Conservation (phyloP, 441 rosid species). For the Brassica balearica region DNA sequence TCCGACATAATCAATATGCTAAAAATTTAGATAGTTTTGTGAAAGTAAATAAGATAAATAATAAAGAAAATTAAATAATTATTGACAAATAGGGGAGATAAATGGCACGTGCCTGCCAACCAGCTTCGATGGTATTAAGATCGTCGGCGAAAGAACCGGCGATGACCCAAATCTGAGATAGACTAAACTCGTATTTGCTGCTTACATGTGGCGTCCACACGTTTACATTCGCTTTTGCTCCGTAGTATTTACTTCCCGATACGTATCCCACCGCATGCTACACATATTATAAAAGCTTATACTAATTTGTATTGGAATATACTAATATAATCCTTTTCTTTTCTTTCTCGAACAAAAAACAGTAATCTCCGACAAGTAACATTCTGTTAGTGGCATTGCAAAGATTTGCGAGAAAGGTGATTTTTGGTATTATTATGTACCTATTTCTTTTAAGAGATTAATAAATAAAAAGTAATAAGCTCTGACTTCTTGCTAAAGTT, state of each 20-base stretch:
- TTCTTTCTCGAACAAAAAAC: slow-evolving; percentile 55
- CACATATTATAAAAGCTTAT: background rate
- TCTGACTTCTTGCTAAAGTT: slow-evolving; percentile 59
- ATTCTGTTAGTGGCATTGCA: slow-evolving; percentile 62
- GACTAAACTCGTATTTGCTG: slow-evolving; percentile 89
- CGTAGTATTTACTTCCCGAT: slow-evolving; percentile 82
- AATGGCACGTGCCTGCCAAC: slow-evolving; percentile 88
- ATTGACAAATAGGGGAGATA: background rate
- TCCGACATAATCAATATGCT: background rate
- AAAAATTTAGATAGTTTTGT: background rate
- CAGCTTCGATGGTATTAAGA: slow-evolving; percentile 98
- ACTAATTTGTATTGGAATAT: background rate
- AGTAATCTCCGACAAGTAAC: slow-evolving; percentile 59
- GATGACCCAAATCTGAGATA: slow-evolving; percentile 97
- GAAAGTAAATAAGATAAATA: background rate
- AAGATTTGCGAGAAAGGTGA: slow-evolving; percentile 51
- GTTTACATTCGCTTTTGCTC: slow-evolving; percentile 93
- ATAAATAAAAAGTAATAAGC: slow-evolving; percentile 46
- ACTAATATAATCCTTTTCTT: slow-evolving; percentile 44
- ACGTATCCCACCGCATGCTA: slow-evolving; percentile 99
- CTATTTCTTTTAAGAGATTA: background rate
- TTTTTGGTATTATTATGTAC: slow-evolving; percentile 31
- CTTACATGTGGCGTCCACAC: slow-evolving; percentile 88
- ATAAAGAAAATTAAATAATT: background rate
- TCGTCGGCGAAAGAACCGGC: slow-evolving; percentile 93